Conservation (phyloP, 2,329 filamentous ascomycete genomes). For the Cytospora mali region DNA sequence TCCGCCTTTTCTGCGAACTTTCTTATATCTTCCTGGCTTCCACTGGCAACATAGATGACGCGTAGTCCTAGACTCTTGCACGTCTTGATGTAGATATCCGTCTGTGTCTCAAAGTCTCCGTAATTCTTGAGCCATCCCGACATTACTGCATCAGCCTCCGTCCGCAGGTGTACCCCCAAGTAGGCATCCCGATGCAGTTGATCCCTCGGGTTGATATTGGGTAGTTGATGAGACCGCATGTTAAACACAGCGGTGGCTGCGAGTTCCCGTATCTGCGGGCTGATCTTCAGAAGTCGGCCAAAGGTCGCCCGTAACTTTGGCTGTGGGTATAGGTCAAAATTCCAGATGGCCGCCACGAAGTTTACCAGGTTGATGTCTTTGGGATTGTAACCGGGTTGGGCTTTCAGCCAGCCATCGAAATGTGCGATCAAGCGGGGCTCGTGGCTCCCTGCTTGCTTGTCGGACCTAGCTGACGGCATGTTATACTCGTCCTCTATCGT, state of each 20-base stretch:
- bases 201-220: neutral
- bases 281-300: slow-evolving; percentile 14
- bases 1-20: slow-evolving; percentile 4
- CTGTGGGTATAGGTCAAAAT: slow-evolving; percentile 3
- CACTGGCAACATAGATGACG: slow-evolving; percentile 17
- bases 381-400: slow-evolving; percentile 24
- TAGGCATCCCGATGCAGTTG: slow-evolving; percentile 15
- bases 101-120: neutral
- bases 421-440: neutral
- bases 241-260: slow-evolving; percentile 8
- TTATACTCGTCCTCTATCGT: neutral
- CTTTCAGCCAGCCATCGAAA: slow-evolving; percentile 21
- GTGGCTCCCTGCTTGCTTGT: slow-evolving; percentile 5
- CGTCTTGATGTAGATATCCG: slow-evolving; percentile 4
- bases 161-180: slow-evolving; percentile 20
- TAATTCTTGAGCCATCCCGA: neutral
- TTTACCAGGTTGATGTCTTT: slow-evolving; percentile 30
- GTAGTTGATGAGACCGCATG: slow-evolving; percentile 9
- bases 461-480: neutral
- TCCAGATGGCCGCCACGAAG: slow-evolving; percentile 17
- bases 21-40: slow-evolving; percentile 10
- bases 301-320: slow-evolving; percentile 6
- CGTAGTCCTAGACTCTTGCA: slow-evolving; percentile 6
- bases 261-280: slow-evolving; percentile 9
- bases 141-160: slow-evolving; percentile 19